Percentiles rank a stretch among this genome's conserved stretches.
Evolutionary conservation across 495 filamentous ascomycete genomes (phyloP).

Genomic region (Aspergillus kassunensis): DNA sequence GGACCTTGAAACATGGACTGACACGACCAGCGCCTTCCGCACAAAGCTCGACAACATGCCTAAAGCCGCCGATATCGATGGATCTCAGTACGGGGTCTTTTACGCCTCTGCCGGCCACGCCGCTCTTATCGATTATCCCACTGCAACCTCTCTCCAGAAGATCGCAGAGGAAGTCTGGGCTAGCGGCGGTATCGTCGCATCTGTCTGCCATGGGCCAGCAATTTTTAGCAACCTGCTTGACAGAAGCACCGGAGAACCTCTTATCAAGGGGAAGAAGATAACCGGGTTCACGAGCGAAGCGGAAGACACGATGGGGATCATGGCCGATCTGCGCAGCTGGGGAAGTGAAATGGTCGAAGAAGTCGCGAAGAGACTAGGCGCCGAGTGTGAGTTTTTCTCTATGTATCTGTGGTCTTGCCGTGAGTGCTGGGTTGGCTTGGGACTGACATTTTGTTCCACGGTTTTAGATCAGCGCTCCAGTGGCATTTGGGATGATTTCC

Average conservation of each 20-base stretch:
- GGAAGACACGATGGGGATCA: conserved; percentile 29
- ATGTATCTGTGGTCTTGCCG: not conserved
- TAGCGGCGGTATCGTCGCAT: conserved; percentile 36
- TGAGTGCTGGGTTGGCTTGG: not conserved
- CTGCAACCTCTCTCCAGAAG: conserved; percentile 36
- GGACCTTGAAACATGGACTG: conserved; percentile 37
- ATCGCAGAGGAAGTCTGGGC: conserved; percentile 35
- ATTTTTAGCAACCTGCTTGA: conserved; percentile 44
- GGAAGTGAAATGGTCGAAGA: conserved; percentile 35
- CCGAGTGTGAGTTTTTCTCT: conserved; percentile 31
- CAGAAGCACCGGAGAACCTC: conserved; percentile 31
- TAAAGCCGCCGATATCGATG: conserved; percentile 20
- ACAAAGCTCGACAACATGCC: conserved; percentile 31
- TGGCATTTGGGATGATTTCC: conserved; percentile 46
- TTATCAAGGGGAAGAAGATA: conserved; percentile 36
- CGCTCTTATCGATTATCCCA: conserved; percentile 45
- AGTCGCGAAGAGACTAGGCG: conserved; percentile 27
- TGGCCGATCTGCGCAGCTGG: conserved; percentile 23
- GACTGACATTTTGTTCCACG: not conserved
- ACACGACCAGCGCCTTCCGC: conserved; percentile 38
- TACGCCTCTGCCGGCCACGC: conserved; percentile 48
- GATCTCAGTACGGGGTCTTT: conserved; percentile 34
- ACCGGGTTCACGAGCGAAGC: conserved; percentile 47
- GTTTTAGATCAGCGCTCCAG: conserved; percentile 29
- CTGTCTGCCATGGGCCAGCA: conserved; percentile 42